Base-by-base conservation (phyloP, 768 basidiomycete genomes). In the Psilocybe subaeruginosa region DNA sequence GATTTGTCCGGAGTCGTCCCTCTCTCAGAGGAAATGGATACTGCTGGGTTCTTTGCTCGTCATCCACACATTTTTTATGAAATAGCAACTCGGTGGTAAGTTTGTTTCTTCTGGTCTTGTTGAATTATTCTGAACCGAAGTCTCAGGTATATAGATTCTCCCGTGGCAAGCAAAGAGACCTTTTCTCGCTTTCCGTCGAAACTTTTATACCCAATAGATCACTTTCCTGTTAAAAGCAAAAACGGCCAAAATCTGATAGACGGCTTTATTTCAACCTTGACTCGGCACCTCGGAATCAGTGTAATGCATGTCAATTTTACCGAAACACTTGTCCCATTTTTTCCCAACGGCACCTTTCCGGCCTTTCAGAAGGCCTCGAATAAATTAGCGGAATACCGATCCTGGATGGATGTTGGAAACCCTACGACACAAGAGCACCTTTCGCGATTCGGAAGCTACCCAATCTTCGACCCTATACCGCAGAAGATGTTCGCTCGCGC, bases 11-110 rank as follows among this genome's bases (percentile, higher is more conserved):
- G 76, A 2, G 74, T 77, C 12, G 55, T 78, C 0, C 73, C 77
- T 16, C 63, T 78, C 0, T 72, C 76, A 31, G 76, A 76, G 56
- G 76, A 78, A 58, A 76, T 78, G 76, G 77, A 78, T 60, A 77
- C 76, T 3, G 73, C 69, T 8, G 77, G 77, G 2, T 74, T 74
- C 49, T 78, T 78, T 60, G 65, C 75, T 31, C 65, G 77, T 16
- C 72, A 77, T 57, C 74, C 75, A 19, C 60, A 49, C 12, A 46
- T 76, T 17, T 74, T 78, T 61, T 53, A 68, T 35, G 66, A 70
- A 8, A 63, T 76, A 19, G 72, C 70, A 3, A 55, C 30, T 39
- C 64, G 55, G 27, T 78, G 77, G 77, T 76, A 47, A 52, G 72
- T 63, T 47, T 16, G 2, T 43, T 59, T 58, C 59, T 54, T 19